phyloP scores from a whole-genome alignment of 2,329 filamentous ascomycete species.

The Phaeosphaeriaceae sp. region DNA sequence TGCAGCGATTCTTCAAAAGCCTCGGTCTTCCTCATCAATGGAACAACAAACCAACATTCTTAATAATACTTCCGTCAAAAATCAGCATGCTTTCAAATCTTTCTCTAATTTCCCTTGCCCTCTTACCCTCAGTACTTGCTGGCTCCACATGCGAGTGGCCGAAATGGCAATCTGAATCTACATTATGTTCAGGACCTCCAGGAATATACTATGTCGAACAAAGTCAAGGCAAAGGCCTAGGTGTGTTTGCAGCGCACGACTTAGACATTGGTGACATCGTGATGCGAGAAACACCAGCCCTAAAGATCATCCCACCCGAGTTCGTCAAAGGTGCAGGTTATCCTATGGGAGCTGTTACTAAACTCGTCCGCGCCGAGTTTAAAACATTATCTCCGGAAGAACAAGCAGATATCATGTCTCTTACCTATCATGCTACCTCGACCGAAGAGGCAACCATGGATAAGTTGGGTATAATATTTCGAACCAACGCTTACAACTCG shows the following conservation, averaged over 20 bases:
- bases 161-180: slow-evolving; percentile 12
- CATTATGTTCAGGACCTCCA: slow-evolving; percentile 30
- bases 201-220: slow-evolving; percentile 34
- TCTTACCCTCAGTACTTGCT: slow-evolving; percentile 8
- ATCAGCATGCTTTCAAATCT: background rate
- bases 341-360: slow-evolving; percentile 28
- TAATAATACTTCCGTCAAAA: background rate
- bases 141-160: slow-evolving; percentile 17
- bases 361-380: slow-evolving; percentile 32
- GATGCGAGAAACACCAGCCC: slow-evolving; percentile 49
- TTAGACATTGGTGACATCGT: slow-evolving; percentile 50
- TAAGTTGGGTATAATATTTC: slow-evolving; percentile 38
- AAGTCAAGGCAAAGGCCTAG: slow-evolving; percentile 52
- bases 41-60: background rate
- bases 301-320: slow-evolving; percentile 40
- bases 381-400: slow-evolving; percentile 23
- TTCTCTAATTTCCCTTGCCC: background rate
- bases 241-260: slow-evolving; percentile 48
- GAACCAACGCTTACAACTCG: slow-evolving; percentile 47
- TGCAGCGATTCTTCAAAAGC: background rate
- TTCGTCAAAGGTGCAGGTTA: slow-evolving; percentile 36
- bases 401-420: slow-evolving; percentile 34
- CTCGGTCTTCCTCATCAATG: background rate
- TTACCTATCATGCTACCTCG: slow-evolving; percentile 32
- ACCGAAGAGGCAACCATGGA: slow-evolving; percentile 27